Evolutionary conservation across 1,139 yeast species (phyloP).

Genomic region (Diutina rugosa): DNA sequence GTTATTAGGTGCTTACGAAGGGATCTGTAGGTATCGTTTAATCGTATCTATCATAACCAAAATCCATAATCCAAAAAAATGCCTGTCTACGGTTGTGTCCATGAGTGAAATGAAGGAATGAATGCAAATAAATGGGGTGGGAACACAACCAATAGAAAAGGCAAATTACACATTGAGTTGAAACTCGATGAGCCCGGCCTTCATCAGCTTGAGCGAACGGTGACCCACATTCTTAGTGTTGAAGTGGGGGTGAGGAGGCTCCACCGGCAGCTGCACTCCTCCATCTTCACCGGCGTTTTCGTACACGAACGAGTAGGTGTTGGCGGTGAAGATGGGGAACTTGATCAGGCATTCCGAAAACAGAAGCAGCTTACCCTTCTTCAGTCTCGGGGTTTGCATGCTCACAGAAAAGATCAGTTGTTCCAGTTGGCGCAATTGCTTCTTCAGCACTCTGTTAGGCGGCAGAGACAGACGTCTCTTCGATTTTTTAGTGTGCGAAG

Average conservation of each 20-base stretch:
- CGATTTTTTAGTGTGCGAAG: neutral
- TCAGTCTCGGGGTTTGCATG: neutral
- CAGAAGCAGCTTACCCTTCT: neutral
- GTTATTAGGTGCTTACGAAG: too few species aligned
- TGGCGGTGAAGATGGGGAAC: slow-evolving; percentile 1
- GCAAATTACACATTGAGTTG: neutral
- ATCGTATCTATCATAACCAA: neutral
- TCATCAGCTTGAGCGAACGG: neutral
- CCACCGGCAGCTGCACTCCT: neutral
- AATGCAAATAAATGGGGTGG: neutral
- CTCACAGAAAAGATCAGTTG: slow-evolving; percentile 1
- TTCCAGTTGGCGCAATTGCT: slow-evolving; percentile 1
- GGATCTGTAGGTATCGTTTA: neutral
- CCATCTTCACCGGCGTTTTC: neutral
- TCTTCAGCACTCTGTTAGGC: slow-evolving; percentile 1
- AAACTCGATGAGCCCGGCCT: slow-evolving; percentile 1
- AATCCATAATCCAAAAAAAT: neutral
- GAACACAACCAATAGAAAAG: neutral
- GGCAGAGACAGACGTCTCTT: neutral
- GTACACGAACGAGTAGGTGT: neutral
- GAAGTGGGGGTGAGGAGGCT: neutral
- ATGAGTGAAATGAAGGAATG: slow-evolving; percentile 1
- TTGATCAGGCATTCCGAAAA: slow-evolving; percentile 2
- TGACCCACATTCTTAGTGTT: neutral
- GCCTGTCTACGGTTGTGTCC: neutral